Conservation (phyloP, 768 basidiomycete species). For the Pleurotus eryngii region DNA sequence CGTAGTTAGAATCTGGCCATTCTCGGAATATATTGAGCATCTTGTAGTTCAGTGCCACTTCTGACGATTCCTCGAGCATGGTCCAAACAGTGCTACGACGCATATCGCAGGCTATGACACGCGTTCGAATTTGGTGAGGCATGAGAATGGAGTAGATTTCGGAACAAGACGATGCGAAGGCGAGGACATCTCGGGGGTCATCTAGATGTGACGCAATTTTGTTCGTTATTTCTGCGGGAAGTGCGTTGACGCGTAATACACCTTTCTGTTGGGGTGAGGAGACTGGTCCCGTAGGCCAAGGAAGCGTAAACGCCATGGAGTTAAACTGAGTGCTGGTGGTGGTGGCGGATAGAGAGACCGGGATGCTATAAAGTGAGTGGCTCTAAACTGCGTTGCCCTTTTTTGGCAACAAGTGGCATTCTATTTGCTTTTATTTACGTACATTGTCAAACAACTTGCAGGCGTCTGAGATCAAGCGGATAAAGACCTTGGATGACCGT, state of each 20-base stretch:
- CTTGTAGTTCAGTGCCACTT: not conserved
- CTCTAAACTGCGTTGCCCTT: too few relatives aligned
- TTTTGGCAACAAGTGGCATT: too few relatives aligned
- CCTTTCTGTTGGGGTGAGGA: not conserved
- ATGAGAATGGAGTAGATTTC: not conserved
- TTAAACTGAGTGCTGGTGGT: too few relatives aligned
- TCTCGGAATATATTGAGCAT: not conserved
- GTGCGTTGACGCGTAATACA: not conserved
- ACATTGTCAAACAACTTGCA: too few relatives aligned
- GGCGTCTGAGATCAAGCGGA: too few relatives aligned
- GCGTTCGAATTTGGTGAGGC: not conserved
- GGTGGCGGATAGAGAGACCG: too few relatives aligned
- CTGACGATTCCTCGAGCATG: not conserved
- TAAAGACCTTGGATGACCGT: too few relatives aligned
- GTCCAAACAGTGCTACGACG: not conserved
- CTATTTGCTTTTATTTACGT: too few relatives aligned
- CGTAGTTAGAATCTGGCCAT: not conserved
- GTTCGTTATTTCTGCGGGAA: not conserved
- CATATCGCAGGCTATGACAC: not conserved
- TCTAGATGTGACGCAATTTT: not conserved
- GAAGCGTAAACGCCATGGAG: too few relatives aligned
- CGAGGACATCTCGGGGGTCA: not conserved
- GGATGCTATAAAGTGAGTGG: too few relatives aligned
- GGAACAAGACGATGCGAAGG: not conserved
- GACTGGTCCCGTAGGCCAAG: too few relatives aligned